Base-by-base conservation (phyloP, 179 eudicot species). In the Gypsophila paniculata region DNA sequence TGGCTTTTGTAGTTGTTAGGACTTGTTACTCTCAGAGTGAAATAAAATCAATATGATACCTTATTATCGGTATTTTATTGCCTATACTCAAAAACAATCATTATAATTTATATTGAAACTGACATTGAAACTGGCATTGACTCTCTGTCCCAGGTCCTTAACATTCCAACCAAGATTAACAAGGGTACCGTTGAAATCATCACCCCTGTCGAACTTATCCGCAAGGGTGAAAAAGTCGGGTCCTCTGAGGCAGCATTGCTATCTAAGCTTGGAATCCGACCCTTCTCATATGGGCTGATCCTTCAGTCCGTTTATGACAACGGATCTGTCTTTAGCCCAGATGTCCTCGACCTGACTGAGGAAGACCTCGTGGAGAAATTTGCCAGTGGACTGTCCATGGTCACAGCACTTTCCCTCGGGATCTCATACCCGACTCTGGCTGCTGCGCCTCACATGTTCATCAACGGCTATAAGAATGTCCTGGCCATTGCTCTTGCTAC, bases 111-210 rank as follows among this genome's bases (percentile, higher is more conserved):
- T n/a, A n/a, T n/a, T n/a, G n/a, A n/a, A n/a, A n/a, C n/a, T n/a
- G n/a, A n/a, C n/a, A n/a, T n/a, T n/a, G n/a, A n/a, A n/a, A n/a
- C n/a, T n/a, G n/a, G n/a, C n/a, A n/a, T n/a, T n/a, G n/a, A n/a
- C n/a, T n/a, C n/a, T n/a, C n/a, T 48, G 32, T 14, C 18, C 2
- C 36, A 82, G 82, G 80, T 61, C 54, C 77, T 82, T n/a, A 83
- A 86, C 79, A 85, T 86, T 32, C 86, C 87, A 2, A 84, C 86
- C 4, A 80, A 84, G 75, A 88, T 84, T 54, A 88, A 84, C 88
- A 88, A 88, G 73, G 89, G 89, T 0, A 82, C 89, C 0, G 89
- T 88, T 0, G 89, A 88, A 68, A 88, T 88, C 61, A 67, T 85
- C 5, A 85, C 88, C 9, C 81, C 86, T 0, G 84, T 86, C 53